A percentile compares a stretch with the other conserved stretches of the same genome.
phyloP scores from a whole-genome alignment of 2,329 filamentous ascomycete genomes.

The Magnaporthales sp. region DNA sequence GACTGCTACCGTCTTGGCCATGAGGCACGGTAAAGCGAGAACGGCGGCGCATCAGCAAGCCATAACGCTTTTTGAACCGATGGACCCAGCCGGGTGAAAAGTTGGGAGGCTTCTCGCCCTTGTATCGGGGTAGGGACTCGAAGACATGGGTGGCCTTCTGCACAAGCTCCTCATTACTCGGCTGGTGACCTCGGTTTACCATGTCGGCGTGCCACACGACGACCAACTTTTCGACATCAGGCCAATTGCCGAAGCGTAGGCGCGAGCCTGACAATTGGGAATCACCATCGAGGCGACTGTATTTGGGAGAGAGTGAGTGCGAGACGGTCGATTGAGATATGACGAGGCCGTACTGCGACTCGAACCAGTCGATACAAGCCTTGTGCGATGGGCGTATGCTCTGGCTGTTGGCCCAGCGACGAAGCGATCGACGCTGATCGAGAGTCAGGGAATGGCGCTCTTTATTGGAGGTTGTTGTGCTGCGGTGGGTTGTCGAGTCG shows the following conservation, averaged over 20 bases:
- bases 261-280: conserved; percentile 54
- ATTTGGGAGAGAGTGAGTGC: conserved; percentile 53
- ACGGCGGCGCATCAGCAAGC: conserved; percentile 42
- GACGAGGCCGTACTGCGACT: conserved; percentile 45
- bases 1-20: conserved; percentile 35
- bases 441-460: conserved; percentile 54
- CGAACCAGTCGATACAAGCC: conserved; percentile 57
- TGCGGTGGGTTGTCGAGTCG: neutral
- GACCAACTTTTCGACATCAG: conserved; percentile 51
- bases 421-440: conserved; percentile 51
- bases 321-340: conserved; percentile 57
- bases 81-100: conserved; percentile 58
- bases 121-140: conserved; percentile 48
- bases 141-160: conserved; percentile 55
- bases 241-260: conserved; percentile 55
- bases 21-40: conserved; percentile 35
- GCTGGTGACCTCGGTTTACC: conserved; percentile 43
- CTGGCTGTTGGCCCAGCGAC: conserved; percentile 50
- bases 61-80: conserved; percentile 55
- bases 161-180: conserved; percentile 53
- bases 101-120: conserved; percentile 50
- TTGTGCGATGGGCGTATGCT: conserved; percentile 49
- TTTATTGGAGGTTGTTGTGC: conserved; percentile 19
- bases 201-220: conserved; percentile 46
- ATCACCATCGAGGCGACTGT: conserved; percentile 51